Evolutionary conservation across 805 yeast genomes (phyloP), one percentile per base, ranked within the genome.

Genomic region (Barnettozyma siamensis): DNA sequence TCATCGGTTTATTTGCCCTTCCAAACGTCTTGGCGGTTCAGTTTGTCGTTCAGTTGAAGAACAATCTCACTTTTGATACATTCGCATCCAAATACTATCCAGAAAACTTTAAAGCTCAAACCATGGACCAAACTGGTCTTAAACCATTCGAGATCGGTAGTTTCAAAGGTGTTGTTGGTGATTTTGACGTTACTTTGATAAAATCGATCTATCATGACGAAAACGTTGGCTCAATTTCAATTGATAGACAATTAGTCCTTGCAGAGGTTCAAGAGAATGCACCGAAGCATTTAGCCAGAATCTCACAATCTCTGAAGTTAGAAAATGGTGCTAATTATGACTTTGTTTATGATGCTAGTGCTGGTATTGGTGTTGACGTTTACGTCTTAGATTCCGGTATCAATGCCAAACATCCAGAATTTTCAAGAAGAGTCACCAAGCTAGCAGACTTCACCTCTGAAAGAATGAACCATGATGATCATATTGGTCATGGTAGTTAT

Each of bases 401-500:
- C 31, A 48, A 60, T 27, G 41, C 49, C 8, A 51, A 51, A 19
- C 74, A 71, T 40, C 65, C 67, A 3, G 78, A 75, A 33, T 69
- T 74, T 43, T 63, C 59, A 5, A 62, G 65, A 3, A 60, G 78
- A 30, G 73, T 69, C 0, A 53, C 60, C 11, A 56, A 59, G 33
- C 62, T 74, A 16, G 67, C 63, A 1, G 79, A 76, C 42, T 68
- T 73, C 48, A 71, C 79, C 1, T 60, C 43, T n/a, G 49, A 60
- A 12, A 57, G 58, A 20, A 51, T 51, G 5, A 53, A 41, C 17
- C 28, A 31, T 7, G 54, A 51, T 7, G 66, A 63, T 33, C 51
- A 53, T 12, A 65, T 73, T 54, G 80, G 78, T 4, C 82, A 76
- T 53, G 83, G 82, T 1, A 73, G 80, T 1, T 76, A 73, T 35